phyloP scores from a whole-genome alignment of 2,329 filamentous ascomycete genomes.

The Harringtonia lauricola region DNA sequence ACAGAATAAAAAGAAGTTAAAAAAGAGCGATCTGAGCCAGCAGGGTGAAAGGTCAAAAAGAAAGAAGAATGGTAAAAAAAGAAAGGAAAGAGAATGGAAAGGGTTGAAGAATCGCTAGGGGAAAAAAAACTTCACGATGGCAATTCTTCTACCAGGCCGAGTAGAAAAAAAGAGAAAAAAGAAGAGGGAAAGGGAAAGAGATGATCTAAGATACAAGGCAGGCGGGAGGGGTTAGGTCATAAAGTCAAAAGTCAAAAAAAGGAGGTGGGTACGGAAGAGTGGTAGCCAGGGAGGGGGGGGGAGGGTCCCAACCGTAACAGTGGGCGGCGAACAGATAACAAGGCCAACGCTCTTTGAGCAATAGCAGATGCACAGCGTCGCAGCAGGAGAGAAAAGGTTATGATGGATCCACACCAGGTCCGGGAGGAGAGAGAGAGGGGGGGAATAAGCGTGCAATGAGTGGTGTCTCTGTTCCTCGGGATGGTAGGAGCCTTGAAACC shows the following conservation, averaged over 20 bases:
- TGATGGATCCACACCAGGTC: no score
- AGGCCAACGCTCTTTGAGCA: no score
- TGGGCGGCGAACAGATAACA: no score
- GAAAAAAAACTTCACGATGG: slow-evolving; percentile 21
- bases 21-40: slow-evolving; percentile 48
- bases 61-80: slow-evolving; percentile 22
- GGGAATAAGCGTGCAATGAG: no score
- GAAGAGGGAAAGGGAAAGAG: slow-evolving; percentile 10
- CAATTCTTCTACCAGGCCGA: slow-evolving; percentile 34
- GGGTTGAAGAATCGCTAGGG: slow-evolving; percentile 24
- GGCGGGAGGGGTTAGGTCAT: slow-evolving; percentile 2
- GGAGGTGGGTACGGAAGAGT: no score
- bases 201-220: slow-evolving; percentile 18
- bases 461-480: no score
- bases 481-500: no score
- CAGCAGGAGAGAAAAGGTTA: no score
- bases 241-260: no score
- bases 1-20: slow-evolving; percentile 12
- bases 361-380: no score
- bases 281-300: no score
- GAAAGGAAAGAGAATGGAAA: slow-evolving; percentile 22
- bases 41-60: slow-evolving; percentile 33
- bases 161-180: slow-evolving; percentile 18
- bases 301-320: no score
- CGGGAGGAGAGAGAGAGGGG: neutral